These are phyloP conservation scores for Aspergillus oerlinghausenensis DNA, from an alignment of 2,329 filamentous ascomycete species.

Conservation along the genomic window DNA sequence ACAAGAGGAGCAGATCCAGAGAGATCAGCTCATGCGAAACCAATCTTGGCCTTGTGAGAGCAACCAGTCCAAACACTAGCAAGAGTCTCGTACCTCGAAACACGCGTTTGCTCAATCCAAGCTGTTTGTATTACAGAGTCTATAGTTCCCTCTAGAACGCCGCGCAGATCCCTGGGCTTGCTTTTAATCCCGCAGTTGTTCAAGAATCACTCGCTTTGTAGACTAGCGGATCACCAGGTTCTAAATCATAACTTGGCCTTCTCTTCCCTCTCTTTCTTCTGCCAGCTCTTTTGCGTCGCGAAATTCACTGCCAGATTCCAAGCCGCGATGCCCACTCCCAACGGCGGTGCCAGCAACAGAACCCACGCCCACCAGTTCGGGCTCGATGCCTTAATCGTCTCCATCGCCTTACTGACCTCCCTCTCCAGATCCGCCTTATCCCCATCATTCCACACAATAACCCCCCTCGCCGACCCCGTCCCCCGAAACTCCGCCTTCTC, in stretches of 20 bases:
- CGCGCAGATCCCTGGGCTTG: neutral
- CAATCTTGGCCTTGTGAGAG: no score
- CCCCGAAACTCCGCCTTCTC: constrained; percentile 62
- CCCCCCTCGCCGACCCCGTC: constrained; percentile 55
- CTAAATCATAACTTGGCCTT: constrained; percentile 54
- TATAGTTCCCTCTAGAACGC: neutral
- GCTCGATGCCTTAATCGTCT: constrained; percentile 57
- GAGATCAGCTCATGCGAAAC: no score
- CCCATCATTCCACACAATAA: constrained; percentile 89
- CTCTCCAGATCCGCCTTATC: constrained; percentile 63
- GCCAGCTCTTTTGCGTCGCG: constrained; percentile 67
- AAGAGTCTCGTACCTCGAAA: neutral
- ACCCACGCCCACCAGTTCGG: constrained; percentile 82
- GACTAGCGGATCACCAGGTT: neutral
- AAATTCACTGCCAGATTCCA: constrained; percentile 72
- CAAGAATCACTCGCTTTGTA: neutral
- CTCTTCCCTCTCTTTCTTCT: constrained; percentile 52
- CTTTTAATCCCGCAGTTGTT: neutral
- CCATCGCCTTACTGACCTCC: constrained; percentile 64
- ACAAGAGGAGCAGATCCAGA: neutral
- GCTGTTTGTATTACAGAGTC: neutral
- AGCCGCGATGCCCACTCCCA: constrained; percentile 63
- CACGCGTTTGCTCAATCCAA: neutral
- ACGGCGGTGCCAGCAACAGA: constrained; percentile 63
- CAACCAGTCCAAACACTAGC: no score